Evolutionary conservation across 805 yeast genomes (phyloP), one percentile per base, ranked within the genome.

Genomic region (Nadsonia fulvescens): DNA sequence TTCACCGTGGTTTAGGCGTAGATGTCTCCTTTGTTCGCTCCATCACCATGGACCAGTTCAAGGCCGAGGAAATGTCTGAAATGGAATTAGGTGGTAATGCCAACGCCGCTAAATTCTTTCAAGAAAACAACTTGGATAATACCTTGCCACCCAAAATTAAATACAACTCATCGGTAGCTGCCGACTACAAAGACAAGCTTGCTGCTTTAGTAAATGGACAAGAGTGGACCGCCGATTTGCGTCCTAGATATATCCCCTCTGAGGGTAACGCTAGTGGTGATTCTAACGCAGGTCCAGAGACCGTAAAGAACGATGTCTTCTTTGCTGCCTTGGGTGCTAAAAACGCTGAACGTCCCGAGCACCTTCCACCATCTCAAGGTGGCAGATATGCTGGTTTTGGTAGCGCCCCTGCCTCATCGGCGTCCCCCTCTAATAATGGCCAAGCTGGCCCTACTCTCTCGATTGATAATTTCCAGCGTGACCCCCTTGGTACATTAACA

Each of bases 21-120:
- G 98, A 89, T 49, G 71, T 89, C 31, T 83, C 95, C 21, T 89
- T 89, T 56, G 96, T 89, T 18, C 64, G 98, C 46, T 76, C 93
- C 14, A 83, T 89, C 40, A 89, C 96, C 5, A 89, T 89, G 98
- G 98, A 89, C 52, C 95, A 82, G 56, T 89, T 91, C 60, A 89
- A 86, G 55, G 73, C 81, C 4, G 93, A 83, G 20, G 98, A 89
- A 49, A 61, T 83, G 31, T 53, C 66, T 37, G 60, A 91, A 32
- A 86, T 89, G 96, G 95, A 86, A 44, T 53, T 68, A 32, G 98
- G 98, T 31, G 98, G 98, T 12, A 89, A 89, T 45, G 75, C 66
- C 29, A 66, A 65, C 14, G 77, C 89, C 40, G 63, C 57, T 15
- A 58, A 54, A 31, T 89, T 73, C 46, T 71, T 89, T 45, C 61